phyloP scores from a whole-genome alignment of 257 asterid genomes.

The Mitragyna speciosa region DNA sequence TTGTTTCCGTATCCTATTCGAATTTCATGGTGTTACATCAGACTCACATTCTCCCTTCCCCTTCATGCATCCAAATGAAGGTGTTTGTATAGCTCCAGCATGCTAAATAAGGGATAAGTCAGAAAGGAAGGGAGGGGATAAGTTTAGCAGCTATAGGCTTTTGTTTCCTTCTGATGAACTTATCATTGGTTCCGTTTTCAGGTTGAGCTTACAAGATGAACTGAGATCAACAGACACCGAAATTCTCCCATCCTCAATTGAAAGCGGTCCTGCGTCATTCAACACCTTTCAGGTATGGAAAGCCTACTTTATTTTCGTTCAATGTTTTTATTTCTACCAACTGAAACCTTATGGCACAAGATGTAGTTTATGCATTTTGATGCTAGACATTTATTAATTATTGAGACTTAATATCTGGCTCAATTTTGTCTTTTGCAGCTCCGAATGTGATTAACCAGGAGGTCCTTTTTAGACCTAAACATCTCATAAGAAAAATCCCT shows the following conservation, averaged over 20 bases:
- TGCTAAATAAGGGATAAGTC: background rate
- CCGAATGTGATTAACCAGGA: background rate
- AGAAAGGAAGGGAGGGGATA: background rate
- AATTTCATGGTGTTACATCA: constrained; percentile 8
- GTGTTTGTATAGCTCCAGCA: background rate
- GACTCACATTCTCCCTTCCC: background rate
- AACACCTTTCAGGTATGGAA: constrained; percentile 53
- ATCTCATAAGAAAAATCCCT: background rate
- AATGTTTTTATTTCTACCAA: background rate
- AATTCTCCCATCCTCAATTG: constrained; percentile 38
- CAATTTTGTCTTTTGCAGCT: background rate
- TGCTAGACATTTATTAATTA: background rate
- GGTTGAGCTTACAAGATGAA: constrained; percentile 55
- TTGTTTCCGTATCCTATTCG: constrained; percentile 4
- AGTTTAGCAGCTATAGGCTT: background rate
- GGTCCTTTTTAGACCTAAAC: background rate
- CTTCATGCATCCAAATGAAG: background rate
- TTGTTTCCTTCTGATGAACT: background rate
- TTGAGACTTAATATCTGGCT: background rate
- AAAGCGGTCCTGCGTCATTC: constrained; percentile 38
- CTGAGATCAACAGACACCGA: constrained; percentile 32
- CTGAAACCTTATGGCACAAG: background rate
- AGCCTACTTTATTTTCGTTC: background rate
- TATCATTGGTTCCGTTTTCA: constrained; percentile 33
- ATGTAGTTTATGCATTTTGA: background rate